Percentiles rank a stretch among this genome's conserved stretches.
These are phyloP conservation scores for Rhynchosporium secalis DNA, from an alignment of 2,329 filamentous ascomycete species.

Conservation along the genomic window DNA sequence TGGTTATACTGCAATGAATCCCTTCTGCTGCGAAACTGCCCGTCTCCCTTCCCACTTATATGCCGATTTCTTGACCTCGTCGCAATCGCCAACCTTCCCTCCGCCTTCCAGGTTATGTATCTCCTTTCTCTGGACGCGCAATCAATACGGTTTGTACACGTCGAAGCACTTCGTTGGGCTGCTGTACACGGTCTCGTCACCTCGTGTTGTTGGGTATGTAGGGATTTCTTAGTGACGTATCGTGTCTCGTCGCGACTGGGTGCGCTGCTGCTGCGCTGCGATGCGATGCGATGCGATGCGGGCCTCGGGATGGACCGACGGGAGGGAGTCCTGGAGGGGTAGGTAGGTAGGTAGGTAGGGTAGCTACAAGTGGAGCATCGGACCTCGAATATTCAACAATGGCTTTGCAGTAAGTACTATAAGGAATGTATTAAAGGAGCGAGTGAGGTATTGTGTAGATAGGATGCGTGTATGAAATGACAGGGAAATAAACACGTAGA, in stretches of 20 bases:
- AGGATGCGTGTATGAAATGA: too few species aligned
- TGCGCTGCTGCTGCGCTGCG: too few species aligned
- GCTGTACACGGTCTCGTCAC: slow-evolving; percentile 1
- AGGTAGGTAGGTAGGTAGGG: not conserved
- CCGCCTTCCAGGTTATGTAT: slow-evolving; percentile 3
- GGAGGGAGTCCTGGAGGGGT: not conserved
- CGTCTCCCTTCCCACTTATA: not conserved
- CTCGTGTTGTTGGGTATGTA: not conserved
- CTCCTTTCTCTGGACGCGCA: not conserved
- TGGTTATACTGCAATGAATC: not conserved
- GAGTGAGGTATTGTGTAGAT: not conserved
- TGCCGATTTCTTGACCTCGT: not conserved
- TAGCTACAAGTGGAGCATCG: too few species aligned
- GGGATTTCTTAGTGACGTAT: not conserved
- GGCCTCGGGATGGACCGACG: not conserved
- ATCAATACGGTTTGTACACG: slow-evolving; percentile 6
- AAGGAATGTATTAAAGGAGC: not conserved
- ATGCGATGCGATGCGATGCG: not conserved
- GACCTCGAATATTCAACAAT: not conserved
- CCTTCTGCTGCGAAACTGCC: not conserved
- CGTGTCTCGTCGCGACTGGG: slow-evolving; percentile 6
- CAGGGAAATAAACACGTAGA: too few species aligned
- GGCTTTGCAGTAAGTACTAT: not conserved
- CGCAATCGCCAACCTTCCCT: slow-evolving; percentile 3
- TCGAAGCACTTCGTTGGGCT: not conserved